Percentiles rank a stretch among this genome's conserved stretches.
phyloP scores from a whole-genome alignment of 805 yeast species.

The Candida methanosorbosa region DNA sequence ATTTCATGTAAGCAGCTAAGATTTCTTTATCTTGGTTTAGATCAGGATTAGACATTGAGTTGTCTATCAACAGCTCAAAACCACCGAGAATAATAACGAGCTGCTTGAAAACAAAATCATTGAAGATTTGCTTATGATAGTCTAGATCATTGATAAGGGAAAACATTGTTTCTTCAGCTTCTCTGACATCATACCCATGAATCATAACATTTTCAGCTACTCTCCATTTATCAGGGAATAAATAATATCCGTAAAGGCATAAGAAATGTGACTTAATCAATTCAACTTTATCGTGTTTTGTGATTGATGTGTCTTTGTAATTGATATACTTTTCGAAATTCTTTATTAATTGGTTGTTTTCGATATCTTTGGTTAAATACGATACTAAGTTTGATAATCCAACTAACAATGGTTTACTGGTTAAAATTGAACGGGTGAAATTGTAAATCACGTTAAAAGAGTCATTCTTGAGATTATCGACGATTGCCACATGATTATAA shows the following conservation, averaged over 20 bases:
- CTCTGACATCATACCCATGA: slow-evolving; percentile 21
- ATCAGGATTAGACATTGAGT: no score
- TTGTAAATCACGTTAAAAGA: slow-evolving; percentile 41
- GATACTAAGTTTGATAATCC: slow-evolving; percentile 39
- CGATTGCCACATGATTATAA: slow-evolving; percentile 50
- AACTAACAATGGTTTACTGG: slow-evolving; percentile 39
- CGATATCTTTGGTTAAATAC: slow-evolving; percentile 23
- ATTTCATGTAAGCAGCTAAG: slow-evolving; percentile 27
- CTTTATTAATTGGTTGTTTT: slow-evolving; percentile 2
- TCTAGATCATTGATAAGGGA: slow-evolving; percentile 15
- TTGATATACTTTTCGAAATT: slow-evolving; percentile 18
- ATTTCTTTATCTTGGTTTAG: slow-evolving; percentile 13
- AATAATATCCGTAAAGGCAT: slow-evolving; percentile 26
- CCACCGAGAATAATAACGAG: slow-evolving; percentile 30
- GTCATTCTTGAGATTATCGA: slow-evolving; percentile 41
- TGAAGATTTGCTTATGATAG: slow-evolving; percentile 24
- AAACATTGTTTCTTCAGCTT: slow-evolving; percentile 26
- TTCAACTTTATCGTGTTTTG: slow-evolving; percentile 25
- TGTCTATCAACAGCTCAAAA: slow-evolving; percentile 23
- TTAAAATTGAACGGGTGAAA: slow-evolving; percentile 46
- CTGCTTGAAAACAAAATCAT: slow-evolving; percentile 27
- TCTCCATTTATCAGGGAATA: slow-evolving; percentile 33
- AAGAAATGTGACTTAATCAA: slow-evolving; percentile 23
- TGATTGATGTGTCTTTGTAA: slow-evolving; percentile 16
- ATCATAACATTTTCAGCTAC: slow-evolving; percentile 16